A percentile compares a stretch with the other conserved stretches of the same genome.
Evolutionary conservation across 2,329 filamentous ascomycete genomes (phyloP).

Genomic region (Xylariaceae sp.): DNA sequence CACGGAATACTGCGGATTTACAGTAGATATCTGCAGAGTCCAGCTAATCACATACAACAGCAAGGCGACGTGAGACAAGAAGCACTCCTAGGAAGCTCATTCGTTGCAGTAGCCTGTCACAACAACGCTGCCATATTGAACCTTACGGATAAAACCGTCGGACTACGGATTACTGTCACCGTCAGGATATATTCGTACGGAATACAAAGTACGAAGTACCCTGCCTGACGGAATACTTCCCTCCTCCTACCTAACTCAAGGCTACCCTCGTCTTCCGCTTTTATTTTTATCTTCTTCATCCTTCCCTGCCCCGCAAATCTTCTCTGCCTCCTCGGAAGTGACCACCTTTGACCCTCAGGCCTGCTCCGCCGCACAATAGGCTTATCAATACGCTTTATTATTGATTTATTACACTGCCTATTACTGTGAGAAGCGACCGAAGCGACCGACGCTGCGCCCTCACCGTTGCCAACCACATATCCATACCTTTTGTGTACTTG

Average conservation of each 20-base stretch:
- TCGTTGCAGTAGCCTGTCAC: slow-evolving; percentile 1
- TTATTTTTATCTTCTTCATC: not conserved
- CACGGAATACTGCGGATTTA: not conserved
- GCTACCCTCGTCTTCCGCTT: not conserved
- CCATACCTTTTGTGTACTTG: no score
- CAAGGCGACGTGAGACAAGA: not conserved
- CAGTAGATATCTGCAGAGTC: not conserved
- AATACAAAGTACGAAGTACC: not conserved
- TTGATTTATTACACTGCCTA: not conserved
- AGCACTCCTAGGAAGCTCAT: not conserved
- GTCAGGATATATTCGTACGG: no score
- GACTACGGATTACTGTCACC: not conserved
- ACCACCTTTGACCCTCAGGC: not conserved
- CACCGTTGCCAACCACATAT: no score
- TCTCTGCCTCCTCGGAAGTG: not conserved
- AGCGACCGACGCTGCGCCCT: slow-evolving; percentile 7
- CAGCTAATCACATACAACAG: not conserved
- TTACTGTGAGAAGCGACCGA: slow-evolving; percentile 7
- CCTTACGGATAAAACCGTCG: not conserved
- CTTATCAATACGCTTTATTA: slow-evolving; percentile 6
- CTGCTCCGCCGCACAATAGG: slow-evolving; percentile 14
- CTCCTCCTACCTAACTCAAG: not conserved
- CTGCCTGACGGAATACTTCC: no score
- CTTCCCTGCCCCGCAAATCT: not conserved
- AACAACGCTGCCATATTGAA: not conserved